Percentiles rank a stretch among this genome's conserved stretches.
Conservation (phyloP, 805 yeast species). For the Yarrowia sp. region DNA sequence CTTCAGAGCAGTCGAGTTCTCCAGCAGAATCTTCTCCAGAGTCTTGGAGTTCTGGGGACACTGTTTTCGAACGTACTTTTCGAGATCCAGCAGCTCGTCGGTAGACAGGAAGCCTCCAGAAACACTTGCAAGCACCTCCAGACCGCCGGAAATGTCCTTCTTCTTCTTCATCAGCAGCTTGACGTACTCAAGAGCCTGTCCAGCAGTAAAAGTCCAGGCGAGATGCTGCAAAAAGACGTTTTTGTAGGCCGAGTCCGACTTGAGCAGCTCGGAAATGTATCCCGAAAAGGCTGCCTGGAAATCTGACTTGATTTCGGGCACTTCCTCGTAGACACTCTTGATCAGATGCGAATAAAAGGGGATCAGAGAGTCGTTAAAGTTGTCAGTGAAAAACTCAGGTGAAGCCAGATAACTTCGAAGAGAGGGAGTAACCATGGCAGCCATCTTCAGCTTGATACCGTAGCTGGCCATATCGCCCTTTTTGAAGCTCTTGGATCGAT, state of each 20-base stretch:
- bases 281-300: not conserved
- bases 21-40: not conserved
- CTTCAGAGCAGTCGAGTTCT: not conserved
- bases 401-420: not conserved
- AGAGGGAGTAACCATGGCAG: not conserved
- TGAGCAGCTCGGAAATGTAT: not conserved
- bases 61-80: slow-evolving; percentile 8
- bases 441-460: slow-evolving; percentile 16
- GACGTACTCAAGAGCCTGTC: not conserved
- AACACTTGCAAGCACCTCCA: not conserved
- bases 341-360: slow-evolving; percentile 13
- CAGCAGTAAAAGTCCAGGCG: not conserved
- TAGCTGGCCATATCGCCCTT: not conserved
- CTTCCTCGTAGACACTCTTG: slow-evolving; percentile 2
- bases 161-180: not conserved
- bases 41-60: not conserved
- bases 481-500: slow-evolving; percentile 18
- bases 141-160: not conserved
- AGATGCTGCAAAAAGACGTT: not conserved
- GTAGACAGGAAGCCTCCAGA: not conserved
- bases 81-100: not conserved
- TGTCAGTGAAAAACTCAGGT: slow-evolving; percentile 1
- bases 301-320: not conserved
- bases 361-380: not conserved
- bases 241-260: not conserved